Percentiles rank a stretch among this genome's conserved stretches.
These are phyloP conservation scores for Echium plantagineum DNA, from an alignment of 257 asterid genomes.

Conservation along the genomic window DNA sequence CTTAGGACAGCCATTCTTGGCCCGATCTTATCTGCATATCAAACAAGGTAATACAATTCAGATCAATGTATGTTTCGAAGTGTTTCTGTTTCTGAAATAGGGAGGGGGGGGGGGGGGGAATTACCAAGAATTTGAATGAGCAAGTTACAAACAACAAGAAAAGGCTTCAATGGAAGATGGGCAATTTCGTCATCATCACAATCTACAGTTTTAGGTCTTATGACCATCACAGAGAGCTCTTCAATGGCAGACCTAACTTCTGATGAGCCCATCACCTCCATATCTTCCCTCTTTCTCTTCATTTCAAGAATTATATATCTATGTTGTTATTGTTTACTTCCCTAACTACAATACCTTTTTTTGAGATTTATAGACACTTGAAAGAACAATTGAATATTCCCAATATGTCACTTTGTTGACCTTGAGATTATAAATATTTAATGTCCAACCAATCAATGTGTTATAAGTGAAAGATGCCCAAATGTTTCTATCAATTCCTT, in stretches of 20 bases:
- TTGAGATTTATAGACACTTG: too few species aligned
- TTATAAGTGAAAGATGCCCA: too few species aligned
- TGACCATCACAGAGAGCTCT: conserved; percentile 35
- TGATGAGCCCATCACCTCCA: conserved; percentile 24
- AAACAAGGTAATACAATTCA: neutral
- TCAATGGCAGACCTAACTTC: conserved; percentile 65
- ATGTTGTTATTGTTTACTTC: conserved; percentile 2
- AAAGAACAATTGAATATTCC: too few species aligned
- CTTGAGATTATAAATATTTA: too few species aligned
- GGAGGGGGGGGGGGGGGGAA: neutral
- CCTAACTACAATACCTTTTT: neutral
- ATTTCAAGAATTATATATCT: conserved; percentile 16
- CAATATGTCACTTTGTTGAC: too few species aligned
- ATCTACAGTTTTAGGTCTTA: conserved; percentile 20
- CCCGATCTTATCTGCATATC: conserved; percentile 85
- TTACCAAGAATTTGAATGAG: conserved; percentile 77
- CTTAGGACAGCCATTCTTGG: conserved; percentile 90
- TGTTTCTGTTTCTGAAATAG: neutral
- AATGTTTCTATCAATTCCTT: too few species aligned
- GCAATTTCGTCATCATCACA: conserved; percentile 4
- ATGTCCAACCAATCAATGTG: too few species aligned
- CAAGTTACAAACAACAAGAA: conserved; percentile 59
- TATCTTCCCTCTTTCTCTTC: conserved; percentile 56
- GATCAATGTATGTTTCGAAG: neutral
- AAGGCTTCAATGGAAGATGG: conserved; percentile 51